phyloP scores from a whole-genome alignment of 331 rosid species.

The Rhamnella rubrinervis region DNA sequence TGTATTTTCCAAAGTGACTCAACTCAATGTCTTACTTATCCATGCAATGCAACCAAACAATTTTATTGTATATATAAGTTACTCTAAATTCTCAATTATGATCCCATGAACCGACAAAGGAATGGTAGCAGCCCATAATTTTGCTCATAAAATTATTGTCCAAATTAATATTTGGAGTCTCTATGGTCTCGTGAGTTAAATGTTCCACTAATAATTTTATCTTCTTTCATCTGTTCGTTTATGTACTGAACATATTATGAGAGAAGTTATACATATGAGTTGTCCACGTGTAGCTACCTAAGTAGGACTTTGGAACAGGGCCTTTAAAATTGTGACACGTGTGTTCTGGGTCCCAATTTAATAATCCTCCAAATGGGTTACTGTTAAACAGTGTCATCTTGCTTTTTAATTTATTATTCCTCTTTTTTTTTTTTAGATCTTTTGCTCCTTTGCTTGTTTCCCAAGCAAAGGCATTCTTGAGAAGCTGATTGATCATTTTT shows the following conservation, averaged over 20 bases:
- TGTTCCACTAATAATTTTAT: neutral
- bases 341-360: too few relatives aligned
- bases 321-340: too few relatives aligned
- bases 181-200: neutral
- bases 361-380: neutral
- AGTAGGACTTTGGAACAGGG: constrained; percentile 3
- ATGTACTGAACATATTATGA: too few relatives aligned
- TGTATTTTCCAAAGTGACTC: too few relatives aligned
- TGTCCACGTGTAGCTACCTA: constrained; percentile 5
- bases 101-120: too few relatives aligned
- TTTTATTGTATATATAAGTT: too few relatives aligned
- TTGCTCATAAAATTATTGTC: too few relatives aligned
- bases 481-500: neutral
- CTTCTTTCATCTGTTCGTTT: too few relatives aligned
- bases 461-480: constrained; percentile 25
- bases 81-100: too few relatives aligned
- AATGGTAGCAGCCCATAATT: neutral
- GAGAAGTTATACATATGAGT: neutral
- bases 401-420: neutral
- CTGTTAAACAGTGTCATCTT: neutral
- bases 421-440: neutral
- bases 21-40: too few relatives aligned
- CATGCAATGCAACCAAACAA: too few relatives aligned
- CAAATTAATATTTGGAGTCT: neutral
- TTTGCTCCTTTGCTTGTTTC: constrained; percentile 19